Base-by-base conservation (phyloP, 495 filamentous ascomycete species). In the Usnea hakonensis region DNA sequence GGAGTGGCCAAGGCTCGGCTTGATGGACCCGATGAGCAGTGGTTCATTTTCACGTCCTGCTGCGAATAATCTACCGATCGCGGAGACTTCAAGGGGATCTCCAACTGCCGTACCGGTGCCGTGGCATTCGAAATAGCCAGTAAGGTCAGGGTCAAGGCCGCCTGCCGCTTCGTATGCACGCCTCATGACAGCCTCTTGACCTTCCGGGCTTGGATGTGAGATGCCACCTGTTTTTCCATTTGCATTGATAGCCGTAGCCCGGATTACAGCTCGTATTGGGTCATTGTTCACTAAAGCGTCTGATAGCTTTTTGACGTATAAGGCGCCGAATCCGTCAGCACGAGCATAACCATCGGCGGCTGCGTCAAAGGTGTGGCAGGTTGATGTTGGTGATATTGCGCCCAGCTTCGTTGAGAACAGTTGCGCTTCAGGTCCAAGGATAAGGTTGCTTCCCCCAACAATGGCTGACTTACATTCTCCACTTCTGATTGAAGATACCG, bases 261-360 rank as follows among this genome's bases (percentile, higher is more conserved):
- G 74, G 58, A 88, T 82, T 26, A 87, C 75, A 14, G 81, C 81
- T 56, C 81, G 74, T 44, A 88, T 82, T 11, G 80, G 77, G 67
- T 82, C 78, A 30, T 9, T 10, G 14, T 46, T 9, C 3, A 23
- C 6, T 5, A 46, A 8, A 1, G 43, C 43, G 11, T 46, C n/a
- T 23, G 9, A 7, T 10, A 46, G 21, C 10, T 8, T 46, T 26
- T 46, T 46, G 2, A 46, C 10, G 43, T 46, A 46, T 8, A 46
- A 23, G 21, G 43, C 43, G 9, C n/a, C 43, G 3, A 46, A 5
- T 1, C 43, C 43, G 7, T 46, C 43, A 3, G n/a, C 43, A 2
- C 43, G 43, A 10, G 43, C 43, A 26, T 46, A 46, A 46, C 43
- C 43, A 13, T 46, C 21, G 1, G 43, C 43, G 7, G n/a, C n/a